Conservation (phyloP, 106 monocot genomes). For the Vanilla planifolia region DNA sequence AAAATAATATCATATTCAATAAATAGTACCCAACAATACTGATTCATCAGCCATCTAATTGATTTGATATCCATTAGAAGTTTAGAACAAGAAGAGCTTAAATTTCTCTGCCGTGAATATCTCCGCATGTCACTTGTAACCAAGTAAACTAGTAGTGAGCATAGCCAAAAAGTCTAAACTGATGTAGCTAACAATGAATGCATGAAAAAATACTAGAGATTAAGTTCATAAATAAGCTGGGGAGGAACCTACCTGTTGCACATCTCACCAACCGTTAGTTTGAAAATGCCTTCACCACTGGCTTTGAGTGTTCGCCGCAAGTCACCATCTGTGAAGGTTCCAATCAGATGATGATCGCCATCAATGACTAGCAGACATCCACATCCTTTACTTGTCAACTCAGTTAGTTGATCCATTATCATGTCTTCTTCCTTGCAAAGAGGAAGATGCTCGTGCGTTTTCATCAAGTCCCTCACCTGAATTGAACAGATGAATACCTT, state of each 20-base stretch:
- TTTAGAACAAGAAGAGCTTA: too few species aligned
- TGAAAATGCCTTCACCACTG: constrained; percentile 70
- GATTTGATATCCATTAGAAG: too few species aligned
- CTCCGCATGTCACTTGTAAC: too few species aligned
- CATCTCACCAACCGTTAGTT: constrained; percentile 84
- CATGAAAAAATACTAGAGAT: too few species aligned
- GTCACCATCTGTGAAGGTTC: constrained; percentile 97
- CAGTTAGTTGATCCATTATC: constrained; percentile 91
- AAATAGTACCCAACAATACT: too few species aligned
- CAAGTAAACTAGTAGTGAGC: too few species aligned
- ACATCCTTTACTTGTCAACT: constrained; percentile 87
- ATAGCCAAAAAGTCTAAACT: too few species aligned
- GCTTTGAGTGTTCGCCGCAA: constrained; percentile 73
- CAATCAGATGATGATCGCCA: constrained; percentile 54
- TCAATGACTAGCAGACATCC: constrained; percentile 86
- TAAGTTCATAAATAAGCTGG: too few species aligned
- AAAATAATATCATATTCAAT: too few species aligned
- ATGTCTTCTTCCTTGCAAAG: constrained; percentile 76
- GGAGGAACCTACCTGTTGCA: constrained; percentile 98
- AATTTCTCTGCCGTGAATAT: too few species aligned
- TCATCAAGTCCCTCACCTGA: constrained; percentile 77
- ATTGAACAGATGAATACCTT: background rate
- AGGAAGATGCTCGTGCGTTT: constrained; percentile 68
- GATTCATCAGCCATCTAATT: too few species aligned
- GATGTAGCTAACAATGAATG: too few species aligned